A percentile compares a stretch with the other conserved stretches of the same genome.
phyloP scores from a whole-genome alignment of 2,329 filamentous ascomycete genomes.

The Phialophora chinensis region DNA sequence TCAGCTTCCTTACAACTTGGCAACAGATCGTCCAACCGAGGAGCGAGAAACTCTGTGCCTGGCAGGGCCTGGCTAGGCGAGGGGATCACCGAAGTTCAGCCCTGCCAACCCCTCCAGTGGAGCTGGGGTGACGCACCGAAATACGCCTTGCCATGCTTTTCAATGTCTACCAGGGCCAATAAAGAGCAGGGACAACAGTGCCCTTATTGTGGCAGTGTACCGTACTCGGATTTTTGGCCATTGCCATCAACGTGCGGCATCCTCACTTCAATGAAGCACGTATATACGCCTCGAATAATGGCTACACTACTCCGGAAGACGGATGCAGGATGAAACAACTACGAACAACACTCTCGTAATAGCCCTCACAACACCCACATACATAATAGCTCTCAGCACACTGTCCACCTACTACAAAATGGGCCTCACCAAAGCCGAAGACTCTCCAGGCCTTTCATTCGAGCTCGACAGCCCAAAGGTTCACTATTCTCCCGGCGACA shows the following conservation, averaged over 20 bases:
- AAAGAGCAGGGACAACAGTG: background rate
- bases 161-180: conserved; percentile 1
- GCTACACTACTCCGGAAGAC: background rate
- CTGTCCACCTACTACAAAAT: conserved; percentile 9
- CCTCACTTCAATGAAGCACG: background rate
- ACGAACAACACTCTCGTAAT: background rate
- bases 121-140: too few relatives aligned
- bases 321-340: background rate
- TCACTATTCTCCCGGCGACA: conserved; percentile 33
- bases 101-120: background rate
- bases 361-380: background rate
- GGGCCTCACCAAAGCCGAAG: conserved; percentile 31
- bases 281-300: background rate
- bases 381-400: background rate
- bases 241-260: background rate
- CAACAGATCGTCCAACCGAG: conserved; percentile 3
- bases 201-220: conserved; percentile 4
- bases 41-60: conserved; percentile 15
- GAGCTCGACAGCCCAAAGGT: conserved; percentile 26
- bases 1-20: background rate
- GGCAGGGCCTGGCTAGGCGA: conserved; percentile 1
- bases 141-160: conserved; percentile 15
- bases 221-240: conserved; percentile 3
- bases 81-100: background rate
- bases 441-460: conserved; percentile 34